Conservation (phyloP, 352 stramenopile species). For the Elongisporangium undulatum region DNA sequence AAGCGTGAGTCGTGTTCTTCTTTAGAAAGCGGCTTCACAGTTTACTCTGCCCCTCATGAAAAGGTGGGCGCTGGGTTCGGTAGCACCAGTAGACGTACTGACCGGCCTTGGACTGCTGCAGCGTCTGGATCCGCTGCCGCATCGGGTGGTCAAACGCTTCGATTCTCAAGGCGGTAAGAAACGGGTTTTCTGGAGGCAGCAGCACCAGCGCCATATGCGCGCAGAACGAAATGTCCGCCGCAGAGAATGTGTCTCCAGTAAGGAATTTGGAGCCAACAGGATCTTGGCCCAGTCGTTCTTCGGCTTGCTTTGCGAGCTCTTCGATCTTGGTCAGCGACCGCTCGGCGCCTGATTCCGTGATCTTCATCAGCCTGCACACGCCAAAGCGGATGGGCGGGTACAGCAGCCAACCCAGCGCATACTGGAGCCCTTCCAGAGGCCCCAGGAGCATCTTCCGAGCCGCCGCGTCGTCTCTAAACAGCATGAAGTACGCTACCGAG, state of each 20-base stretch:
- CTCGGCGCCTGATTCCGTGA: conserved; percentile 23
- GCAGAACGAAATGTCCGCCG: conserved; percentile 50
- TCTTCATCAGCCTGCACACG: conserved; percentile 10
- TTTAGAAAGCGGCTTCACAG: no score
- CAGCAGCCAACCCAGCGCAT: conserved; percentile 12
- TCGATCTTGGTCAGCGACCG: conserved; percentile 28
- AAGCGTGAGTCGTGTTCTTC: no score
- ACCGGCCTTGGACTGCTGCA: conserved; percentile 30
- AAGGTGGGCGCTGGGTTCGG: conserved; percentile 30
- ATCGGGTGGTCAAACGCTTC: conserved; percentile 1
- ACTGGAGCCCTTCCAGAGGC: conserved; percentile 7
- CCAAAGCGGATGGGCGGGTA: conserved; percentile 9
- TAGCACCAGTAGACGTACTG: conserved; percentile 55
- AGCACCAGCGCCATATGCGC: conserved; percentile 41
- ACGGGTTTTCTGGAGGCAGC: conserved; percentile 28
- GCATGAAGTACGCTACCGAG: conserved; percentile 23
- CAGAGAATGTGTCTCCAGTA: conserved; percentile 30
- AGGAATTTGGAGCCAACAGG: conserved; percentile 35
- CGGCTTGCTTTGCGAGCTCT: conserved; percentile 11
- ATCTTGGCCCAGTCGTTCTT: conserved; percentile 26
- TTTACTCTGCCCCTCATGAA: no score
- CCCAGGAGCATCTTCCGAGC: conserved; percentile 14
- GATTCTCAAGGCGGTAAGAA: conserved; percentile 7
- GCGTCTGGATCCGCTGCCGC: conserved; percentile 20
- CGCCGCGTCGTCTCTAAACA: conserved; percentile 19